Evolutionary conservation across 75 land plant species (phyloP), one percentile per base, ranked within the genome.

Genomic region (Ceratopteris richardii): DNA sequence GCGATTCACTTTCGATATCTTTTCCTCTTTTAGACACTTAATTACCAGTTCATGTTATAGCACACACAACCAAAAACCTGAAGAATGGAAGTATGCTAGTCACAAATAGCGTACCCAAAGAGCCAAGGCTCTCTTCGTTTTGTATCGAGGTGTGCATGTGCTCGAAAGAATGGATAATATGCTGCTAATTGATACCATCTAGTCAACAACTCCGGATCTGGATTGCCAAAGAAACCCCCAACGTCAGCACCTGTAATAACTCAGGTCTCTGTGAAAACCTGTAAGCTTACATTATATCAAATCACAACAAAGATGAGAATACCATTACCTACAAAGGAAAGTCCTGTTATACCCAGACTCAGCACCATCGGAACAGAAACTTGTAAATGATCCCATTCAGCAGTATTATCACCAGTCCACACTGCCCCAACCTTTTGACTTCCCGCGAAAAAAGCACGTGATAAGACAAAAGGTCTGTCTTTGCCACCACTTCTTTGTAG

Each of bases 161-260:
- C 99, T 48, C 99, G 81, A 54, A 90, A 95, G 68, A 90, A 95
- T 51, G 99, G 99, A 69, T 95, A 95, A 65, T 65, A 95, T 7
- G 99, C 92, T 70, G 93, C 99, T 28, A 95, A 61, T 54, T 95
- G 99, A 60, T 90, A 95, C 99, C 99, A 95, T 11, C 99, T 81
- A 20, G 89, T 82, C 40, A 95, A 73, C 44, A 95, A 56, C 74
- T 95, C 99, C 31, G 86, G 73, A 24, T 90, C 92, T 51, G 99
- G 97, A 62, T 95, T 91, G 31, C 99, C 99, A 64, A 95, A 95
- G 65, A 84, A 95, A 0, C 99, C 99, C 54, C 99, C 99, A 63
- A 95, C 78, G 76, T 95, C 99, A 6, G 99, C 99, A 68, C 99
- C 99, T 95, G 66, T 14, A 67, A 5, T 20, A 78, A 25, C 23